Evolutionary conservation across 2,329 filamentous ascomycete species (phyloP), one percentile per base, ranked within the genome.

Genomic region (Corynespora cassiicola): DNA sequence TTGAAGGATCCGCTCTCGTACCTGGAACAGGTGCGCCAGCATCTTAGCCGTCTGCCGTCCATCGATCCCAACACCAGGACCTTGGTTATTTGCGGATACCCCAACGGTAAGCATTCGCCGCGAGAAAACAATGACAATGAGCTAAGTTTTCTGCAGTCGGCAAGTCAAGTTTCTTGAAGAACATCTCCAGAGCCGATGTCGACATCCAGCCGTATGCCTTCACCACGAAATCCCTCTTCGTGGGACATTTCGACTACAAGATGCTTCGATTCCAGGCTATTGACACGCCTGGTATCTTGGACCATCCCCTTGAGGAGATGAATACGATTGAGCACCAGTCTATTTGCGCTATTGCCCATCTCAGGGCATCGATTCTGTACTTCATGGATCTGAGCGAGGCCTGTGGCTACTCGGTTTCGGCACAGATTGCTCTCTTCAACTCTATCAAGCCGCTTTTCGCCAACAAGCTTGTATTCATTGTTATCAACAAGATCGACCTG

Each of bases 301-400:
- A 99, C 60, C 94, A 99, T 69, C 91, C 92, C 22, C 82, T 99
- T 7, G 94, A 97, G 73, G 94, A 97, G 75, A 99, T 97, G 94
- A 66, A 15, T 75, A 97, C 94, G 3, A 99, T 99, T 65, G 94
- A 99, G 74, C 97, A 97, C 90, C 94, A 97, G 77, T 88, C 88
- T 47, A 96, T 99, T 56, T 97, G 92, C 12, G 94, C 95, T 8
- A 96, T 99, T 74, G 94, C 94, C 34, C 95, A 99, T 76, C 78
- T 99, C 65, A 84, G 92, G 59, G 95, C 91, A 26, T 92, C 92
- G 39, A 95, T 99, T 51, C 78, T 97, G 44, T 97, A 97, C 73
- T 97, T 97, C 67, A 96, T 97, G 88, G 92, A 97, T 76, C 77
- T 96, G 46, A 95, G 88, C 15, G 92, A 96, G 76, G 90, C 96